Evolutionary conservation across 148 eudicot species (phyloP).

Genomic region (Chenopodium formosanum): DNA sequence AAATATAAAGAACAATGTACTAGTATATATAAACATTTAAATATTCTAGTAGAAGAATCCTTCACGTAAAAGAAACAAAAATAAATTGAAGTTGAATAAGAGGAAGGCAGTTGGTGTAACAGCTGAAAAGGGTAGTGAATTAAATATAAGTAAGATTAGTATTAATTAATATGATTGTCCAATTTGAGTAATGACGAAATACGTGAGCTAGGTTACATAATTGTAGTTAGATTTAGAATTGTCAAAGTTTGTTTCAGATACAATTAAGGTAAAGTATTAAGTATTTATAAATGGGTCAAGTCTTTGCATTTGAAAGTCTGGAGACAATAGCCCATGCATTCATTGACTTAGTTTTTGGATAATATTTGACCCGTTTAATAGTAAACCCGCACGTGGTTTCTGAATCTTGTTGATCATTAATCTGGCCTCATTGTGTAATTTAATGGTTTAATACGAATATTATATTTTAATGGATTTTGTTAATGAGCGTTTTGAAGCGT

Average conservation of each 20-base stretch:
- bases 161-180: not conserved
- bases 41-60: not conserved
- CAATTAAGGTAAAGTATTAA: too few relatives aligned
- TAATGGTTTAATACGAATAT: not conserved
- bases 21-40: too few relatives aligned
- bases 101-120: constrained; percentile 1
- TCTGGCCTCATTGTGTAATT: not conserved
- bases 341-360: not conserved
- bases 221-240: not conserved
- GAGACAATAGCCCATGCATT: not conserved
- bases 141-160: too few relatives aligned
- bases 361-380: not conserved
- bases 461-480: too few relatives aligned
- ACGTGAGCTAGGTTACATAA: not conserved
- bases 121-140: constrained; percentile 19
- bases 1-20: too few relatives aligned
- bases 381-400: constrained; percentile 15
- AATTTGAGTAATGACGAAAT: not conserved
- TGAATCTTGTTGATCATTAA: not conserved
- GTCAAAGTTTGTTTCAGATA: constrained; percentile 13
- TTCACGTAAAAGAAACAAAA: constrained; percentile 30
- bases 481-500: too few relatives aligned
- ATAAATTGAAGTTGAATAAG: not conserved
- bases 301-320: constrained; percentile 10
- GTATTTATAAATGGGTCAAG: constrained; percentile 1